Conservation (phyloP, 2,329 filamentous ascomycete genomes). For the Aureobasidium sp. region DNA sequence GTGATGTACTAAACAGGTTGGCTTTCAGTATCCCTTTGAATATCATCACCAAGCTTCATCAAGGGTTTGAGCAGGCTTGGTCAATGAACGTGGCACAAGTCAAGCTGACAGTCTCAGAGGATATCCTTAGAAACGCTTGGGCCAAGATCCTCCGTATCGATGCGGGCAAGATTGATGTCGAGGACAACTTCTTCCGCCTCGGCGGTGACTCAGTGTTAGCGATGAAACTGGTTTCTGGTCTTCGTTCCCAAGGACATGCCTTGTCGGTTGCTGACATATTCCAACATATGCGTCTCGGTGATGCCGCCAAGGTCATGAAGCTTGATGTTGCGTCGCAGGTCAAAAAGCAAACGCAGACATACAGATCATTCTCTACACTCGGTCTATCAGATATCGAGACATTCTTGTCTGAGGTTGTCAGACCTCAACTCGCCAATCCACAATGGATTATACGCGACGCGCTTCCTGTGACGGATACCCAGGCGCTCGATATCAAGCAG, state of each 20-base stretch:
- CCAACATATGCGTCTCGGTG: conserved; percentile 46
- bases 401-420: conserved; percentile 56
- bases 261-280: conserved; percentile 66
- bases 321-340: conserved; percentile 32
- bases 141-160: conserved; percentile 49
- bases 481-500: conserved; percentile 50
- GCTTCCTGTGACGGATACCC: conserved; percentile 29
- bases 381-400: conserved; percentile 42
- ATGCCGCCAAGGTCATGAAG: conserved; percentile 60
- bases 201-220: conserved; percentile 68
- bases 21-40: conserved; percentile 31
- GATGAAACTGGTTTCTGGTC: conserved; percentile 66
- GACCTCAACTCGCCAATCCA: conserved; percentile 56
- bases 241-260: conserved; percentile 52
- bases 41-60: conserved; percentile 26
- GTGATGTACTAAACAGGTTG: conserved; percentile 36
- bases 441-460: conserved; percentile 32
- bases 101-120: conserved; percentile 40
- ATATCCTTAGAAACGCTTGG: conserved; percentile 54
- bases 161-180: conserved; percentile 55
- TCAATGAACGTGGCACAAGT: conserved; percentile 32
- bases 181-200: conserved; percentile 67
- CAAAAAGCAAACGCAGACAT: conserved; percentile 29
- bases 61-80: conserved; percentile 38
- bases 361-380: conserved; percentile 60